A percentile compares a stretch with the other conserved stretches of the same genome.
phyloP scores from a whole-genome alignment of 2,329 filamentous ascomycete genomes.

The Colletotrichum caudatum region DNA sequence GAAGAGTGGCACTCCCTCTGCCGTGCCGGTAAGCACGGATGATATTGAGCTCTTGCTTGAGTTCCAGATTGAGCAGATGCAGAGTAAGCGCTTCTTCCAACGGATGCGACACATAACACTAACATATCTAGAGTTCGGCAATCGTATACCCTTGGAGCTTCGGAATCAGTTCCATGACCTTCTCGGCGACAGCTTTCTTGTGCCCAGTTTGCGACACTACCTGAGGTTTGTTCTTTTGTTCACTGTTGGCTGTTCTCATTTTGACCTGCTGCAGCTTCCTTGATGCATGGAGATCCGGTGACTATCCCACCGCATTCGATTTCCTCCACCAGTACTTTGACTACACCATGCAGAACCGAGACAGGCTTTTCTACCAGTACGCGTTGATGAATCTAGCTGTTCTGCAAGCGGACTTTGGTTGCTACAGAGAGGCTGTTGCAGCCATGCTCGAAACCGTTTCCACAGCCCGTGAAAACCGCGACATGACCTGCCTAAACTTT shows the following conservation, averaged over 20 bases:
- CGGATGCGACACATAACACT: not conserved
- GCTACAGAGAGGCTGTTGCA: conserved; percentile 87
- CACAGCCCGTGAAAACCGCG: conserved; percentile 93
- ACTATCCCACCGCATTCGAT: conserved; percentile 91
- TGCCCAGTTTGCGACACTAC: conserved; percentile 82
- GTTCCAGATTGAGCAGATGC: conserved; percentile 89
- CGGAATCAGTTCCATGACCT: conserved; percentile 77
- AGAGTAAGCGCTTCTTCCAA: conserved; percentile 66
- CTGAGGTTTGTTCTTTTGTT: conserved; percentile 65
- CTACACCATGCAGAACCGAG: conserved; percentile 88
- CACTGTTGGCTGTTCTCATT: not conserved
- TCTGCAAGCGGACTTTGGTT: conserved; percentile 94
- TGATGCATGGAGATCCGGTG: conserved; percentile 90
- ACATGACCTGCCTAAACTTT: conserved; percentile 93
- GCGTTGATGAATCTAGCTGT: conserved; percentile 93
- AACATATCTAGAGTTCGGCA: conserved; percentile 72
- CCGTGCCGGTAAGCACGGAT: conserved; percentile 74
- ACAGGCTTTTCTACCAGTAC: conserved; percentile 92
- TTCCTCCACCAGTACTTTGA: conserved; percentile 95
- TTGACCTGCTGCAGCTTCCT: conserved; percentile 72
- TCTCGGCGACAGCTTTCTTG: conserved; percentile 73
- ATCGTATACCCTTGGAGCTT: conserved; percentile 80
- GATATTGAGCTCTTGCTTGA: conserved; percentile 86
- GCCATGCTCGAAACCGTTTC: conserved; percentile 96
- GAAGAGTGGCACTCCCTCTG: conserved; percentile 54